A percentile compares a stretch with the other conserved stretches of the same genome.
Conservation (phyloP, 148 eudicot species). For the Simmondsia chinensis region DNA sequence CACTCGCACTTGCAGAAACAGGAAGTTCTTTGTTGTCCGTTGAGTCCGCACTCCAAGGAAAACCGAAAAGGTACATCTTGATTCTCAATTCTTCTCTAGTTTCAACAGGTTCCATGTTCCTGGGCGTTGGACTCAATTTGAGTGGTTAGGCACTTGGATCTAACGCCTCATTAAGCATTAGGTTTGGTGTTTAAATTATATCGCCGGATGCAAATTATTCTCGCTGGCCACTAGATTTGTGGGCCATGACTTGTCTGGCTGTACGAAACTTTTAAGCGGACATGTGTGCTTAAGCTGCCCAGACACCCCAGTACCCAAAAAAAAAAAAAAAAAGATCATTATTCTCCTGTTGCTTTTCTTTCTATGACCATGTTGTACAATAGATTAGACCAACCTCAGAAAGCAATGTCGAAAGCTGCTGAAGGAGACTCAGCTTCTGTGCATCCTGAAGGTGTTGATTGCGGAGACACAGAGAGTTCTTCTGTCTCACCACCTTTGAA, state of each 20-base stretch:
- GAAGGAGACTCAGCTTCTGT: constrained; percentile 13
- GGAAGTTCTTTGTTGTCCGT: constrained; percentile 13
- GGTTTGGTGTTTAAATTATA: too few relatives aligned
- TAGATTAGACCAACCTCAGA: constrained; percentile 63
- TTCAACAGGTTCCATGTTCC: neutral
- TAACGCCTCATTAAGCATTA: too few relatives aligned
- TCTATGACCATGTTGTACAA: constrained; percentile 19
- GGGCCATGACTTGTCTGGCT: too few relatives aligned
- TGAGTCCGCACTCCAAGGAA: constrained; percentile 52
- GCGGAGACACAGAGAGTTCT: constrained; percentile 29
- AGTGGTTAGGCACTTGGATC: too few relatives aligned
- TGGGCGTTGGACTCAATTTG: too few relatives aligned
- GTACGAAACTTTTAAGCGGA: too few relatives aligned
- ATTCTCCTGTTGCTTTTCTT: constrained; percentile 3
- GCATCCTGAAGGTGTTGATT: constrained; percentile 22
- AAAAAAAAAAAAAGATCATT: too few relatives aligned
- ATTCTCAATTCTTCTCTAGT: neutral
- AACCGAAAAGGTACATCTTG: constrained; percentile 55
- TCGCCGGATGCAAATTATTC: too few relatives aligned
- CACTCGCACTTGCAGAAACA: constrained; percentile 10
- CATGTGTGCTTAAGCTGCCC: too few relatives aligned
- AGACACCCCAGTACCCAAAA: too few relatives aligned
- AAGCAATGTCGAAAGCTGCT: constrained; percentile 24
- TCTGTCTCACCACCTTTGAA: constrained; percentile 26
- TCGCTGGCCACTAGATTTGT: too few relatives aligned